Conservation (phyloP, 1,284 basidiomycete species). For the Tilletia indica region DNA sequence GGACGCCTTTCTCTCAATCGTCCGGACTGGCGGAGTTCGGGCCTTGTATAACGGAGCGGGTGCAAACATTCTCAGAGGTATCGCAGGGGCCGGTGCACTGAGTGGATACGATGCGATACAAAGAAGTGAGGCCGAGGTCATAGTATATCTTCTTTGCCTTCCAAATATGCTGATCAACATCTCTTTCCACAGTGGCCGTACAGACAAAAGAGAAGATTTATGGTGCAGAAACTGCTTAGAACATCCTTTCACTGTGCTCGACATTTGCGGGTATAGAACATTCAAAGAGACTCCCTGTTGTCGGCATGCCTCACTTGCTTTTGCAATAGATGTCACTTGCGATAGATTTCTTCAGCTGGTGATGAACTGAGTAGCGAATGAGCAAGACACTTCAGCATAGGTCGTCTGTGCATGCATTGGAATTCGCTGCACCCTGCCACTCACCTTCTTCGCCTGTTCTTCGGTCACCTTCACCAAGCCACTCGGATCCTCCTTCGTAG, state of each 20-base stretch:
- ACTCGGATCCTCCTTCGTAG: not conserved
- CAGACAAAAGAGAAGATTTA: not conserved
- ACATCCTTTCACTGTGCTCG: no score
- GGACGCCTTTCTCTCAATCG: slow-evolving; percentile 69
- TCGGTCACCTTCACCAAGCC: not conserved
- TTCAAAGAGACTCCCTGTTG: no score
- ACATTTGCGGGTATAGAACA: no score
- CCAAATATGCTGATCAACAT: not conserved
- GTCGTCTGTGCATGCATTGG: not conserved
- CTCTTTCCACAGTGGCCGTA: not conserved
- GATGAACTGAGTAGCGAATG: no score
- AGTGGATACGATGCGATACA: slow-evolving; percentile 13
- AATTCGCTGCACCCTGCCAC: not conserved
- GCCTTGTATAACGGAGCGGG: slow-evolving; percentile 79
- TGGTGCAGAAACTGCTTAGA: not conserved
- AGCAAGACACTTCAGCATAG: not conserved
- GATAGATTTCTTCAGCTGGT: no score
- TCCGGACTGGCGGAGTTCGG: slow-evolving; percentile 75
- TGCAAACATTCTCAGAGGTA: slow-evolving; percentile 22
- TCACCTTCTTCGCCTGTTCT: not conserved
- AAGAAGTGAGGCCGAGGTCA: not conserved
- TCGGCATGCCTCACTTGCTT: no score
- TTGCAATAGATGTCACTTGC: no score
- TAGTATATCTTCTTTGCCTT: not conserved
- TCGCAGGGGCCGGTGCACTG: slow-evolving; percentile 19